Conservation (phyloP, 2,329 filamentous ascomycete species). For the Thielaviopsis cerberus region DNA sequence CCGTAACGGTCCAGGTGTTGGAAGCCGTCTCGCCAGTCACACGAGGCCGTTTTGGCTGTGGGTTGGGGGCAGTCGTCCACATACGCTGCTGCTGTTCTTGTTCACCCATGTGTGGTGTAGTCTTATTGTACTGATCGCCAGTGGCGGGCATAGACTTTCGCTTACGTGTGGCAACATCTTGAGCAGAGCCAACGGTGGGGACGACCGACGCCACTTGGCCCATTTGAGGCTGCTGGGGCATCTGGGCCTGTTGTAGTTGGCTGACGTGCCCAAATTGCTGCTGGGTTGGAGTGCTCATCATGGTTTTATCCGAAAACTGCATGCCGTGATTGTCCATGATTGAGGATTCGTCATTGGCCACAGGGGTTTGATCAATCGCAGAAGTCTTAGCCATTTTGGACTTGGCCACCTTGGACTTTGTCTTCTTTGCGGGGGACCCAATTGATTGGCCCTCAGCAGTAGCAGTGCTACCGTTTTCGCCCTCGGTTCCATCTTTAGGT, state of each 20-base stretch:
- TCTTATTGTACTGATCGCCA: conserved; percentile 7
- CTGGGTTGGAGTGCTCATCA: neutral
- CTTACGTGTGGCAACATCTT: conserved; percentile 8
- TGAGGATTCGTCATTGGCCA: conserved; percentile 1
- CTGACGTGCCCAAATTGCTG: conserved; percentile 4
- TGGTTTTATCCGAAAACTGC: conserved; percentile 1
- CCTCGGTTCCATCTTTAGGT: conserved; percentile 16
- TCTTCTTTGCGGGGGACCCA: conserved; percentile 1
- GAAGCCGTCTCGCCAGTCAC: conserved; percentile 6
- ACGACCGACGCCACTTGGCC: conserved; percentile 1
- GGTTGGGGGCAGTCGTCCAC: neutral
- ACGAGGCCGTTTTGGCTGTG: conserved; percentile 9
- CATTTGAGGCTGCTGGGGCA: conserved; percentile 4
- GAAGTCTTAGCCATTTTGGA: conserved; percentile 1
- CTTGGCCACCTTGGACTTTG: conserved; percentile 12
- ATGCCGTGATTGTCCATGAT: conserved; percentile 7
- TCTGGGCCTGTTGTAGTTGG: conserved; percentile 3
- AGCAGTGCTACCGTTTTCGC: conserved; percentile 2
- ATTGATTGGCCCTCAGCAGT: neutral
- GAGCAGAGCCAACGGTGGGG: neutral
- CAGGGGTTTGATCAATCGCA: conserved; percentile 10
- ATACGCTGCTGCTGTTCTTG: conserved; percentile 1
- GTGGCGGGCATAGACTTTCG: conserved; percentile 11
- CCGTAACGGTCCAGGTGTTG: conserved; percentile 1
- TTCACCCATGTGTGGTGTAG: conserved; percentile 3